Percentiles rank a stretch among this genome's conserved stretches.
Conservation (phyloP, 83 land plant species). For the Thuja plicata region DNA sequence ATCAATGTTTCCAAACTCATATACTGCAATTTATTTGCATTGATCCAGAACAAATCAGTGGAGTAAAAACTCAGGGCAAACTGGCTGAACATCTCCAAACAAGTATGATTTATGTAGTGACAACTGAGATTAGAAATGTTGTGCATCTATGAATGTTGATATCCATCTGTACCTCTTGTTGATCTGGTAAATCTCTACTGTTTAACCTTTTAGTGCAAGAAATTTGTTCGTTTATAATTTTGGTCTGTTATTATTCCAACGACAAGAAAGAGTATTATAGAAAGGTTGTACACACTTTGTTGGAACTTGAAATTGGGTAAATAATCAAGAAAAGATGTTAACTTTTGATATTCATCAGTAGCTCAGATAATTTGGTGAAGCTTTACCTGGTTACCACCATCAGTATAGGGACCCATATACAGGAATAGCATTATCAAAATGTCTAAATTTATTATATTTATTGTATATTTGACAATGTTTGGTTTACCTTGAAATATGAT, state of each 20-base stretch:
- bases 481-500: not conserved
- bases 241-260: not conserved
- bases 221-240: not conserved
- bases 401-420: not conserved
- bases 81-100: no score
- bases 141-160: not conserved
- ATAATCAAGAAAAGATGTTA: not conserved
- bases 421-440: not conserved
- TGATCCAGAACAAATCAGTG: no score
- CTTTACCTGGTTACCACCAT: not conserved
- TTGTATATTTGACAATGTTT: not conserved
- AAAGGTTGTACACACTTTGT: not conserved
- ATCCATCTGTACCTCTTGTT: not conserved
- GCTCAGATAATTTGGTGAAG: not conserved
- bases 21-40: no score
- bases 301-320: not conserved
- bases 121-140: no score
- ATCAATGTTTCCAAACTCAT: no score
- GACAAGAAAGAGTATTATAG: not conserved
- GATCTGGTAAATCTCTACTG: not conserved
- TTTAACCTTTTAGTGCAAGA: not conserved
- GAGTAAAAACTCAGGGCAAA: no score
- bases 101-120: no score
- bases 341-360: not conserved
- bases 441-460: not conserved